Base-by-base conservation (phyloP, 2,329 filamentous ascomycete species). In the Talaromyces funiculosus region DNA sequence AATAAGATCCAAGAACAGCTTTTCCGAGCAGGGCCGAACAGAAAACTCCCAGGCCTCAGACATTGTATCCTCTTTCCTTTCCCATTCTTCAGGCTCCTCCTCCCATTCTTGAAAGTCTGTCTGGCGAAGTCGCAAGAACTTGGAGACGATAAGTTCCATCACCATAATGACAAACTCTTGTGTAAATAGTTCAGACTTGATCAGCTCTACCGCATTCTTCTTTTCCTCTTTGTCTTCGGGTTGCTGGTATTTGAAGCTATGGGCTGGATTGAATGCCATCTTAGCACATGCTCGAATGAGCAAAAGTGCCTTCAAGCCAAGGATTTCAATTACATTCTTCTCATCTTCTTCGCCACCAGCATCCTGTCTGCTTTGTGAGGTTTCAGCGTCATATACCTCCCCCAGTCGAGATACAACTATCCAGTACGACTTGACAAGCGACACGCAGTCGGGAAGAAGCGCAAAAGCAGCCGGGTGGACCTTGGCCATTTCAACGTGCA, bases 61-160 rank as follows among this genome's bases (percentile, higher is more conserved):
- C 62, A 90, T 85, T 62, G 88, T 89, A 68, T 95, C 91, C 77
- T 97, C 92, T 68, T 88, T 86, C 65, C 90, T 87, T 73, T 97
- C 93, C 92, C 94, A 99, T 58, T 95, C 92, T 72, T 99, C 91
- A 0, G 93, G 91, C 61, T 96, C 92, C 69, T 95, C 89, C 71
- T 95, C 89, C 94, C 94, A 99, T 61, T 91, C 89, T 63, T 91
- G 86, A 0, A 97, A 83, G 73, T 99, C 94, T 56, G 86, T 86
- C 62, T 89, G 84, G 35, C 91, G 86, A 73, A 97, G 94, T 38
- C 94, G 84, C 71, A 99, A 94, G 66, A 96, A 90, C 67, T 89
- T 87, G 0, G 89, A 91, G 56, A 99, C 90, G 60, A 96, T 86
- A 12, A 88, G 81, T 65, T 94, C 90, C 71, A 94, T 90, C 66